These are phyloP conservation scores for Cyclocybe cylindracea DNA, from an alignment of 768 basidiomycete species.

Conservation along the genomic window DNA sequence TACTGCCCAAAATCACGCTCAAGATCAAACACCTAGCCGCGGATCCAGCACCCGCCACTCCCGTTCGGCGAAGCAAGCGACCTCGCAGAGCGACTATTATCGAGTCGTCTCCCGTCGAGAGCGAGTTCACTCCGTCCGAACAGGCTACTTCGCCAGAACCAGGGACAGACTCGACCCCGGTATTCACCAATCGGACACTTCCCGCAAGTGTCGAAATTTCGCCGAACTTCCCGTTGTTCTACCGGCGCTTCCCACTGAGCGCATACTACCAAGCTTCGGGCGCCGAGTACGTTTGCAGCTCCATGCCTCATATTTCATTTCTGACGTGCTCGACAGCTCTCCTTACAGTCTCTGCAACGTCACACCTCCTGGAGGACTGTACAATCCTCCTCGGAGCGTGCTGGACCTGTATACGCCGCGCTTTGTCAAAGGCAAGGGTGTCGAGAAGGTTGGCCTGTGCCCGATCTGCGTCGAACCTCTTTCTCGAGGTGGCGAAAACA, in stretches of 20 bases:
- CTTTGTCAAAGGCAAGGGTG: constrained; percentile 69
- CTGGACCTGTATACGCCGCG: constrained; percentile 80
- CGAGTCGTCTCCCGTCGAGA: constrained; percentile 9
- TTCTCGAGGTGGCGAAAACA: constrained; percentile 63
- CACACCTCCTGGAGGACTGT: constrained; percentile 47
- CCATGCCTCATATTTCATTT: not conserved
- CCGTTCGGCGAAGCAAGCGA: constrained; percentile 21
- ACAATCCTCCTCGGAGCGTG: constrained; percentile 59
- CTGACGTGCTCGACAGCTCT: constrained; percentile 24
- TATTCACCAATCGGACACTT: constrained; percentile 47
- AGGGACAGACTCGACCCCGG: not conserved
- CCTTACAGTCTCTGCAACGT: constrained; percentile 36
- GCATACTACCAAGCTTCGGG: constrained; percentile 47
- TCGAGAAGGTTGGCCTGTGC: constrained; percentile 73
- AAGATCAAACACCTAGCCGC: constrained; percentile 15
- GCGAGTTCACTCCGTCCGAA: not conserved
- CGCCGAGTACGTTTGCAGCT: constrained; percentile 33
- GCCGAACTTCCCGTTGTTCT: constrained; percentile 58
- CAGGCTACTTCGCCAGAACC: not conserved
- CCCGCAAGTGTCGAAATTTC: constrained; percentile 49
- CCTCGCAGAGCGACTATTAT: constrained; percentile 11
- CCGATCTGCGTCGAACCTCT: constrained; percentile 70
- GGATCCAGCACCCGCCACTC: constrained; percentile 6
- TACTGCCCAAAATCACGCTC: constrained; percentile 16
- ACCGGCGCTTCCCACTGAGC: constrained; percentile 69